These are phyloP conservation scores for Quercus ilex DNA, from an alignment of 306 rosid species.

Conservation along the genomic window DNA sequence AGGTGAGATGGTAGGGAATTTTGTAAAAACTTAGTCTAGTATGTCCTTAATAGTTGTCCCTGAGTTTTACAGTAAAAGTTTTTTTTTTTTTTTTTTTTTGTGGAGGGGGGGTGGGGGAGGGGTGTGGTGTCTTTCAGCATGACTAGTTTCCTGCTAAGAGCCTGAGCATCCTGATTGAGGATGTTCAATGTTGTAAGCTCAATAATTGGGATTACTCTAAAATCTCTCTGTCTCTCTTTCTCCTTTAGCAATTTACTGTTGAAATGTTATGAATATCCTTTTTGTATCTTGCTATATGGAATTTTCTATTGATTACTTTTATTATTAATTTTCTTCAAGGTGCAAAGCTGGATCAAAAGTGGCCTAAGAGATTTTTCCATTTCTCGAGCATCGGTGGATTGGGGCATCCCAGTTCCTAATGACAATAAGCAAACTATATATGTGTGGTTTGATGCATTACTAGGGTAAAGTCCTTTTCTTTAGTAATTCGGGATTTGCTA, in stretches of 20 bases:
- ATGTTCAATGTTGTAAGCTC: background rate
- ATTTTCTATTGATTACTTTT: constrained; percentile 9
- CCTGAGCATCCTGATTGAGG: background rate
- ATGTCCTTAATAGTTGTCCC: background rate
- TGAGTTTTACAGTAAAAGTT: background rate
- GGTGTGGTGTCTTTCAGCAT: background rate
- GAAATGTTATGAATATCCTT: background rate
- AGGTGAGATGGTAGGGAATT: constrained; percentile 42
- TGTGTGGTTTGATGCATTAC: constrained; percentile 98
- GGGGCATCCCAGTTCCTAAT: constrained; percentile 96
- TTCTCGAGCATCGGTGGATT: constrained; percentile 93
- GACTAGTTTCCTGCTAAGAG: background rate
- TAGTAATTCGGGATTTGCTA: background rate
- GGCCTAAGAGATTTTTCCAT: constrained; percentile 92
- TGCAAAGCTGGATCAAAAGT: constrained; percentile 89
- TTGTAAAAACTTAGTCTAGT: background rate
- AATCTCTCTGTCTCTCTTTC: background rate
- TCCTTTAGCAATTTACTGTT: background rate
- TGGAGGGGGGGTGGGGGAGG: no score
- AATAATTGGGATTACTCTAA: background rate
- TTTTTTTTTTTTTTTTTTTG: background rate
- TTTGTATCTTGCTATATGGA: background rate
- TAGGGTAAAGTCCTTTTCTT: constrained; percentile 59
- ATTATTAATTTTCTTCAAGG: constrained; percentile 47
- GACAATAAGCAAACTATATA: constrained; percentile 85